Conservation (phyloP, 768 basidiomycete genomes). For the Suillus bovinus region DNA sequence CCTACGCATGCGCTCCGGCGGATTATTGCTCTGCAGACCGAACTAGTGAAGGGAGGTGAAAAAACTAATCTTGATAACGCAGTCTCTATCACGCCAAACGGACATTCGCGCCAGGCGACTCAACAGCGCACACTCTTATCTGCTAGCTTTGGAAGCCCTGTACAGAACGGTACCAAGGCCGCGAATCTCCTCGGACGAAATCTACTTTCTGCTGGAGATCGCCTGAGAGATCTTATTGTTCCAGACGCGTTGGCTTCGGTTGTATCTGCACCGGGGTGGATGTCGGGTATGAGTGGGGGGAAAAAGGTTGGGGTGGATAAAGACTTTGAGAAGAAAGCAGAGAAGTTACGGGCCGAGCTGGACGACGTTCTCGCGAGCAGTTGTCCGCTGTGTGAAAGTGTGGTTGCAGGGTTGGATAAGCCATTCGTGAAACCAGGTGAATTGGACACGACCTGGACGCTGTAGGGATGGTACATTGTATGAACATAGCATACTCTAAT, state of each 20-base stretch:
- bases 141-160: conserved; percentile 62
- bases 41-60: conserved; percentile 64
- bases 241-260: conserved; percentile 90
- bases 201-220: conserved; percentile 86
- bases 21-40: conserved; percentile 82
- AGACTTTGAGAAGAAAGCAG: conserved; percentile 61
- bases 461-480: conserved; percentile 38
- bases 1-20: conserved; percentile 80
- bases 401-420: conserved; percentile 81
- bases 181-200: conserved; percentile 74
- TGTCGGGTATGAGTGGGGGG: conserved; percentile 61
- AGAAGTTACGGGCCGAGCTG: conserved; percentile 78
- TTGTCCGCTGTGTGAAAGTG: conserved; percentile 93
- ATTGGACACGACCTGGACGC: conserved; percentile 72
- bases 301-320: conserved; percentile 44
- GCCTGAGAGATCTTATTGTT: conserved; percentile 86
- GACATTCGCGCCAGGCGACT: conserved; percentile 42
- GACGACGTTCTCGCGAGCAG: conserved; percentile 87
- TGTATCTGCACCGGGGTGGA: conserved; percentile 78
- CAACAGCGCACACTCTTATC: conserved; percentile 72
- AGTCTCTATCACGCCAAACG: conserved; percentile 33
- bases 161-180: conserved; percentile 64
- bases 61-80: conserved; percentile 33
- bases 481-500: conserved; percentile 14
- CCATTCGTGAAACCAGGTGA: conserved; percentile 84